Conservation (phyloP, 2,329 filamentous ascomycete genomes). For the Epichloe uncinata region DNA sequence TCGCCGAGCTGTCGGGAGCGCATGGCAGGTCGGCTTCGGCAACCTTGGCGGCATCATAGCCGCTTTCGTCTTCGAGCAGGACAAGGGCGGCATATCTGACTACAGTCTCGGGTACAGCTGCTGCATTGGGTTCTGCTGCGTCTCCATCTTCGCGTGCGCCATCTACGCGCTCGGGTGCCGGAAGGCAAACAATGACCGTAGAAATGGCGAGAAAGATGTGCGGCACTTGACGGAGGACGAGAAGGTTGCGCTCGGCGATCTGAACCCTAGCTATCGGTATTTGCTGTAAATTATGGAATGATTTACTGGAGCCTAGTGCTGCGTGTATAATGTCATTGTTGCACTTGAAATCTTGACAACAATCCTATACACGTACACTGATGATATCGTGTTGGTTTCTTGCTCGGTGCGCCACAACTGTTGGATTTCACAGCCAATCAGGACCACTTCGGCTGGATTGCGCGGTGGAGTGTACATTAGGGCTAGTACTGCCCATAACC, state of each 20-base stretch:
- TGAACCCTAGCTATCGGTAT: constrained; percentile 48
- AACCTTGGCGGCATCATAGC: constrained; percentile 71
- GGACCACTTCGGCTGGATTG: no score
- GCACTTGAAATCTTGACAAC: no score
- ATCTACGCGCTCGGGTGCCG: constrained; percentile 47
- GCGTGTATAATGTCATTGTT: no score
- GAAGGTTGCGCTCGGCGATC: constrained; percentile 46
- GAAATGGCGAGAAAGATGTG: constrained; percentile 30
- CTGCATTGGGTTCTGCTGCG: constrained; percentile 45
- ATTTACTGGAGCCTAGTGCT: no score
- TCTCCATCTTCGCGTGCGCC: constrained; percentile 49
- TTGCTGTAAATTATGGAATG: constrained; percentile 25
- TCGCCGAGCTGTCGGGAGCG: constrained; percentile 54
- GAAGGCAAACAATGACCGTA: constrained; percentile 46
- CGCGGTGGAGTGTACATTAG: no score
- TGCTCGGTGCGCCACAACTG: no score
- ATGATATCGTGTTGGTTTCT: no score
- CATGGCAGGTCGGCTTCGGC: constrained; percentile 67
- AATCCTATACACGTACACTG: no score
- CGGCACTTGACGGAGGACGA: constrained; percentile 43
- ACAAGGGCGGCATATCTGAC: constrained; percentile 60
- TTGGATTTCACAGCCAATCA: no score
- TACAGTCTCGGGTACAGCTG: constrained; percentile 57
- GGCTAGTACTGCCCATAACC: no score
- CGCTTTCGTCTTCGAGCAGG: constrained; percentile 53